Base-by-base conservation (phyloP, 257 asterid species). In the Scutellaria galericulata region DNA sequence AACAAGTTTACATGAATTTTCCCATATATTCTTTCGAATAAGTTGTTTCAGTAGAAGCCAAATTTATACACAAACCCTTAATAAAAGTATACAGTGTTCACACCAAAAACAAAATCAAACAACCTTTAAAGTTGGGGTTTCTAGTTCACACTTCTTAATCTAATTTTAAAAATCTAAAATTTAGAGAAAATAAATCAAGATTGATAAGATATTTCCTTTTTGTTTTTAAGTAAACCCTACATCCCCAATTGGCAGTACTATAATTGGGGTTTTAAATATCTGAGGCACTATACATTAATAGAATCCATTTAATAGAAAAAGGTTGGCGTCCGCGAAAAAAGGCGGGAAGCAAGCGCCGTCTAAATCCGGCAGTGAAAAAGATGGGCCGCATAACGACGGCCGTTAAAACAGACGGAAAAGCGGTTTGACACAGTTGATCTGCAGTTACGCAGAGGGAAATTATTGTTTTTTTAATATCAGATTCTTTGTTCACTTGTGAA, bases 301-400 rank as follows among this genome's bases (percentile, higher is more conserved):
- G 10, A 75, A 55, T 69, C 14, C 35, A 63, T 45, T 79, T 74
- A 48, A 74, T 15, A 41, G 71, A 44, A 5, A 5, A 3, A 0
- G 50, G 39, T 64, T 73, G 69, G 81, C 59, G 77, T 77, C 78
- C 85, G 62, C 58, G 80, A 70, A 71, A 82, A 80, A 79, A 57
- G 79, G 86, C 81, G 83, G 82, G 84, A 80, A 79, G 35, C 57
- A 39, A 51, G 58, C 84, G 79, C 82, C 82, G 85, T 75, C 81
- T 75, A 66, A 70, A 81, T 83, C 81, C 87, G 87, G 86, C 83
- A 55, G 64, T 40, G 79, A 71, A 63, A 83, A 71, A 53, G 81
- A 82, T 77, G 70, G 80, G 65, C 74, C 58, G 62, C 10, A 47
- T 66, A 53, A 39, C 55, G 47, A 48, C 64, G 60, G 79, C 83